Evolutionary conservation across 495 filamentous ascomycete species (phyloP).

Genomic region (Penicillium diatomitis): DNA sequence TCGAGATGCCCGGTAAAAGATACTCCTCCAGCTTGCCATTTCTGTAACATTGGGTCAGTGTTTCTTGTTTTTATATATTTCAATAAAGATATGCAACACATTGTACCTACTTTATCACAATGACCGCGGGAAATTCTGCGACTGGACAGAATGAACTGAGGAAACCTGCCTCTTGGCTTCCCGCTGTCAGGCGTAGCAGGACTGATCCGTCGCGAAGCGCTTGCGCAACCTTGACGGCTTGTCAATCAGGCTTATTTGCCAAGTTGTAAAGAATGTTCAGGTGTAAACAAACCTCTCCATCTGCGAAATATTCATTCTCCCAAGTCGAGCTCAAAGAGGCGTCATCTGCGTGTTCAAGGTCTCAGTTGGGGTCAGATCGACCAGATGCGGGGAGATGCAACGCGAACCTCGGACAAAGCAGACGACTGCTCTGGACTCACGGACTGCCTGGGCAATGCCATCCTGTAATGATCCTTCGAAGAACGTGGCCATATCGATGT

Average conservation of each 20-base stretch:
- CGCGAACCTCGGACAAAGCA: conserved; percentile 59
- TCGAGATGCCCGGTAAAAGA: conserved; percentile 47
- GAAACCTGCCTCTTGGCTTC: conserved; percentile 69
- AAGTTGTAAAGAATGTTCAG: no score
- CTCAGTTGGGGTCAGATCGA: conserved; percentile 11
- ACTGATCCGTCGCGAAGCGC: conserved; percentile 52
- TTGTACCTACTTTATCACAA: conserved; percentile 62
- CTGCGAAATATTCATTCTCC: conserved; percentile 65
- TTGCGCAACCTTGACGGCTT: conserved; percentile 24
- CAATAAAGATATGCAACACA: neutral
- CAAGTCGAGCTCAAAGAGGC: conserved; percentile 56
- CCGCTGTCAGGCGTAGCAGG: conserved; percentile 55
- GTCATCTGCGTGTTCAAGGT: conserved; percentile 42
- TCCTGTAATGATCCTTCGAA: conserved; percentile 68
- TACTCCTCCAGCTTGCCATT: conserved; percentile 57
- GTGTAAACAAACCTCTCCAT: conserved; percentile 40
- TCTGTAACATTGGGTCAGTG: conserved; percentile 21
- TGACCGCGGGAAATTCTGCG: conserved; percentile 58
- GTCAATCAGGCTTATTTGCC: neutral
- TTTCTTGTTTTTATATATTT: neutral
- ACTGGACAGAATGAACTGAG: conserved; percentile 74
- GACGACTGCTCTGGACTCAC: conserved; percentile 52
- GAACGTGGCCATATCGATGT: conserved; percentile 49
- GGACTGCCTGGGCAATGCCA: conserved; percentile 67
- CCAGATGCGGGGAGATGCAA: conserved; percentile 36